phyloP scores from a whole-genome alignment of 176 grass and related monocot species.

The Raddia guianensis region DNA sequence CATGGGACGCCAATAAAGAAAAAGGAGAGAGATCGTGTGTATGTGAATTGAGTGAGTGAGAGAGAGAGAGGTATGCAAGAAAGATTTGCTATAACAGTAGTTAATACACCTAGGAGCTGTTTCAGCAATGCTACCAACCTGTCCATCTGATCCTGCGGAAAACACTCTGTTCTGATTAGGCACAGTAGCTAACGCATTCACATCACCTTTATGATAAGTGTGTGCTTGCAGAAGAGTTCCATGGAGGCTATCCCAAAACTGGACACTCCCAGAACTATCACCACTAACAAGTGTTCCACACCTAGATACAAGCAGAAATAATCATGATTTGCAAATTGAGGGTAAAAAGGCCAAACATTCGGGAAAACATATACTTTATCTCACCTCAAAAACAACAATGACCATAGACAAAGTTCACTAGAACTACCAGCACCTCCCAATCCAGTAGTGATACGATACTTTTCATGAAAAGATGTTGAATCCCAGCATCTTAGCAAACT shows the following conservation, averaged over 20 bases:
- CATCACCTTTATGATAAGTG: slow-evolving; percentile 80
- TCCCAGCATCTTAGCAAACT: slow-evolving; percentile 97
- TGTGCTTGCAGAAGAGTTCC: slow-evolving; percentile 93
- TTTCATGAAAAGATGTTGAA: slow-evolving; percentile 76
- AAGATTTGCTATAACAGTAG: slow-evolving; percentile 14
- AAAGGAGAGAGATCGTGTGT: not conserved
- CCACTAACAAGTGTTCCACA: slow-evolving; percentile 95
- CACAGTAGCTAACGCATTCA: slow-evolving; percentile 78
- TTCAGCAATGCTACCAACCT: slow-evolving; percentile 70
- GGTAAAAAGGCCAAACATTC: not conserved
- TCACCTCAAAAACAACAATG: slow-evolving; percentile 82
- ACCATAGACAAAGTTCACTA: slow-evolving; percentile 75
- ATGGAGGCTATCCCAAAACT: slow-evolving; percentile 91
- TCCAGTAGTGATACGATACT: slow-evolving; percentile 87
- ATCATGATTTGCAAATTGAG: slow-evolving; percentile 21
- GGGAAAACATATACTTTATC: not conserved
- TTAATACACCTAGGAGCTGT: slow-evolving; percentile 44
- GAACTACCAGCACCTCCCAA: slow-evolving; percentile 78
- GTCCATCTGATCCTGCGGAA: slow-evolving; percentile 96
- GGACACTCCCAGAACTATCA: slow-evolving; percentile 86
- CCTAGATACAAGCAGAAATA: slow-evolving; percentile 58
- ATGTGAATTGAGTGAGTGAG: too few species aligned
- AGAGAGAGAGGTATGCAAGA: not conserved
- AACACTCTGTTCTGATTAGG: slow-evolving; percentile 84
- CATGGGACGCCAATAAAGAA: not conserved